Percentiles rank a stretch among this genome's conserved stretches.
These are phyloP conservation scores for Daldinia childiae DNA, from an alignment of 495 filamentous ascomycete genomes.

Conservation along the genomic window DNA sequence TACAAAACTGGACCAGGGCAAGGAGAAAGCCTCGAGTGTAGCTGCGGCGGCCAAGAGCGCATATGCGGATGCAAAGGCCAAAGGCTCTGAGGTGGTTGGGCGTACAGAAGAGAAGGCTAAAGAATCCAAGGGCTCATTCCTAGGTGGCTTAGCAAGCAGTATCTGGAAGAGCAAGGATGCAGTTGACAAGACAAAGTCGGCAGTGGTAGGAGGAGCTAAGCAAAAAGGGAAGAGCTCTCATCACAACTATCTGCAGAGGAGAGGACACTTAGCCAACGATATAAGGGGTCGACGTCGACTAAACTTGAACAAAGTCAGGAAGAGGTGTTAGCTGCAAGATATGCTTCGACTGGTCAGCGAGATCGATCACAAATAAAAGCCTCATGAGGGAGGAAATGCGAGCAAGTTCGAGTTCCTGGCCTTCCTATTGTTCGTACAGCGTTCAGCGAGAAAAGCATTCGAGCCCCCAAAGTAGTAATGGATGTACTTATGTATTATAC, in stretches of 20 bases:
- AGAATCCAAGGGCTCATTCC: slow-evolving; percentile 45
- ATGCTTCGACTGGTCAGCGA: slow-evolving; percentile 54
- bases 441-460: neutral
- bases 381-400: neutral
- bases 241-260: slow-evolving; percentile 53
- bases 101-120: slow-evolving; percentile 36
- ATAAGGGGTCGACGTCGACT: slow-evolving; percentile 43
- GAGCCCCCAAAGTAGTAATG: neutral
- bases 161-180: slow-evolving; percentile 48
- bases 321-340: slow-evolving; percentile 40
- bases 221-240: slow-evolving; percentile 47
- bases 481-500: slow-evolving; percentile 3
- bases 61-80: slow-evolving; percentile 47
- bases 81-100: slow-evolving; percentile 19
- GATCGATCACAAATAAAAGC: slow-evolving; percentile 50
- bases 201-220: slow-evolving; percentile 38
- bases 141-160: slow-evolving; percentile 45
- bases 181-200: slow-evolving; percentile 13
- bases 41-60: slow-evolving; percentile 45
- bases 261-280: slow-evolving; percentile 58
- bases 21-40: slow-evolving; percentile 39
- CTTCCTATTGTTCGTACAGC: neutral
- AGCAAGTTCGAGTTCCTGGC: neutral
- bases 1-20: slow-evolving; percentile 33
- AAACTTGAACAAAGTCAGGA: neutral